Conservation (phyloP, 2,329 filamentous ascomycete genomes). For the Pezicula neosporulosa region DNA sequence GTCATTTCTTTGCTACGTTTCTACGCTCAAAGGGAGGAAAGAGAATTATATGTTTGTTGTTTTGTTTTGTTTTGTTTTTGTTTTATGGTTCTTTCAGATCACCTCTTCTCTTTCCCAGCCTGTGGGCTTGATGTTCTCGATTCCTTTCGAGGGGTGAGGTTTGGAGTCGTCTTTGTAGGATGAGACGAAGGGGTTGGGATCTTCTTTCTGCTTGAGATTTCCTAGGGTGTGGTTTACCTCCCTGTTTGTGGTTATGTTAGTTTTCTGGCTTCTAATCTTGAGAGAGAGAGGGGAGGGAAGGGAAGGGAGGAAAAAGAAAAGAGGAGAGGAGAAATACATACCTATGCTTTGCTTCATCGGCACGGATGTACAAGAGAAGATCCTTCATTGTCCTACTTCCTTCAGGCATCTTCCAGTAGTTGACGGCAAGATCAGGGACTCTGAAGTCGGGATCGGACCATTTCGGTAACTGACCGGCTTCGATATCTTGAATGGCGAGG, state of each 20-base stretch:
- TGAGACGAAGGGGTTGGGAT: conserved; percentile 90
- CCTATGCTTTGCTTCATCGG: conserved; percentile 79
- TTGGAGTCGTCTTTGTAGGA: conserved; percentile 68
- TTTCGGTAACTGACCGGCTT: conserved; percentile 75
- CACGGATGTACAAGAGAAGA: conserved; percentile 81
- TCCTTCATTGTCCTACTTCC: conserved; percentile 79
- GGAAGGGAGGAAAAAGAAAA: neutral
- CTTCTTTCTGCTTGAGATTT: conserved; percentile 79
- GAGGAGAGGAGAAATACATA: neutral
- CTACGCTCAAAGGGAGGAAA: too few relatives aligned
- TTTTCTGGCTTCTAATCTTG: neutral
- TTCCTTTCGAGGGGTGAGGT: conserved; percentile 68
- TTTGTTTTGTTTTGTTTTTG: neutral
- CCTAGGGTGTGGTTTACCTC: conserved; percentile 95
- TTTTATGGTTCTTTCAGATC: conserved; percentile 35
- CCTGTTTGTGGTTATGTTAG: conserved; percentile 34
- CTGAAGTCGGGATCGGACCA: conserved; percentile 69
- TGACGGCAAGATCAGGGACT: conserved; percentile 84
- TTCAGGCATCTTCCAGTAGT: conserved; percentile 94
- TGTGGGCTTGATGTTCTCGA: conserved; percentile 56
- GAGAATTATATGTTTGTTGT: neutral
- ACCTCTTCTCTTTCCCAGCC: conserved; percentile 87
- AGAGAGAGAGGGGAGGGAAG: too few relatives aligned
- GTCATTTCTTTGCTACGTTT: too few relatives aligned
- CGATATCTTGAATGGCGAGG: conserved; percentile 81